Conservation (phyloP, 768 basidiomycete species). For the Plicaturopsis crispa region DNA sequence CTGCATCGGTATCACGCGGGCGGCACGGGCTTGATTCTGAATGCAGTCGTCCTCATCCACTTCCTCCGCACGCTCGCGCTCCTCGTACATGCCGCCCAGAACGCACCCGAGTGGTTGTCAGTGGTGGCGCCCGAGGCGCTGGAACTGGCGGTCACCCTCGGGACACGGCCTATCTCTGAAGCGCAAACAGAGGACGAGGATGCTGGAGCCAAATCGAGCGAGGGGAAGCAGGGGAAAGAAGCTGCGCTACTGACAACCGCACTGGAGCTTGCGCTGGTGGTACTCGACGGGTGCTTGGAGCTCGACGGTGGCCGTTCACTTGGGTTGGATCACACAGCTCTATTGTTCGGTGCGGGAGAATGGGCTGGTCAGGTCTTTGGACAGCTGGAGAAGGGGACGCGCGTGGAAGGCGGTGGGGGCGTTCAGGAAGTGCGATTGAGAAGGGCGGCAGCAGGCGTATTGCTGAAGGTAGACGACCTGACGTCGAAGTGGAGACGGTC, state of each 20-base stretch:
- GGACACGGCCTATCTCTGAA: slow-evolving; percentile 52
- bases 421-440: slow-evolving; percentile 51
- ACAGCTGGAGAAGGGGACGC: slow-evolving; percentile 56
- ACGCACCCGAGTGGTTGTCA: slow-evolving; percentile 74
- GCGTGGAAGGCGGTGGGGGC: slow-evolving; percentile 58
- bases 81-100: slow-evolving; percentile 74
- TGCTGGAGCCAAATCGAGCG: slow-evolving; percentile 12
- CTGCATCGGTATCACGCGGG: slow-evolving; percentile 58
- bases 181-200: slow-evolving; percentile 25
- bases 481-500: slow-evolving; percentile 60
- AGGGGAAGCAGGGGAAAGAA: slow-evolving; percentile 36
- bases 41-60: slow-evolving; percentile 67
- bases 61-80: slow-evolving; percentile 72
- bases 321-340: slow-evolving; percentile 64
- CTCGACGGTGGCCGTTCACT: slow-evolving; percentile 72
- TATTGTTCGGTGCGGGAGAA: slow-evolving; percentile 67
- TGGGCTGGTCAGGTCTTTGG: slow-evolving; percentile 73
- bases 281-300: slow-evolving; percentile 68
- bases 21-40: slow-evolving; percentile 78
- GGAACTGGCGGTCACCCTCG: slow-evolving; percentile 77
- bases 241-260: slow-evolving; percentile 69
- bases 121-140: slow-evolving; percentile 77
- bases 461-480: slow-evolving; percentile 74
- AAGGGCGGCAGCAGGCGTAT: slow-evolving; percentile 69
- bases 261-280: slow-evolving; percentile 70